Evolutionary conservation across 2,329 filamentous ascomycete species (phyloP).

Genomic region (Taxawa tesnikishii): DNA sequence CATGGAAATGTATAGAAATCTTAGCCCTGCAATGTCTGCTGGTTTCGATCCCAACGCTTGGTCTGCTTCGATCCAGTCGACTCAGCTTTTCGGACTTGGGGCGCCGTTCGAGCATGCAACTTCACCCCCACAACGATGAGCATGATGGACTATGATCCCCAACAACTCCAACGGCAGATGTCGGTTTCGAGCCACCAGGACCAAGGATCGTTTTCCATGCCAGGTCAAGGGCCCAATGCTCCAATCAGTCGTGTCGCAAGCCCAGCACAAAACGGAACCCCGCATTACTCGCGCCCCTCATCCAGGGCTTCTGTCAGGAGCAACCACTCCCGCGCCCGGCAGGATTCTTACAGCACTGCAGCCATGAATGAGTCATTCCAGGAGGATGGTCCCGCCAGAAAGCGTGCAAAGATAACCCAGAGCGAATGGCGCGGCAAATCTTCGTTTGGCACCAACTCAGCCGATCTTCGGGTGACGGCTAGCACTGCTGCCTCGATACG

Average conservation of each 20-base stretch:
- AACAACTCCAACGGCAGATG: no score
- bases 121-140: slow-evolving; percentile 1
- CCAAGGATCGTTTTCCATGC: slow-evolving; percentile 4
- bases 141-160: no score
- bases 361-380: slow-evolving; percentile 9
- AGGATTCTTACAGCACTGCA: slow-evolving; percentile 2
- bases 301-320: slow-evolving; percentile 26
- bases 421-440: slow-evolving; percentile 60
- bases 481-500: slow-evolving; percentile 83
- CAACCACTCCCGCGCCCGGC: slow-evolving; percentile 4
- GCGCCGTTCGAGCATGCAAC: slow-evolving; percentile 4
- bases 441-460: slow-evolving; percentile 54
- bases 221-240: background rate
- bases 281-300: slow-evolving; percentile 18
- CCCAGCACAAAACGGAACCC: slow-evolving; percentile 3
- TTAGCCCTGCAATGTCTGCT: slow-evolving; percentile 44
- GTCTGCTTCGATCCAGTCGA: slow-evolving; percentile 50
- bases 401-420: slow-evolving; percentile 67
- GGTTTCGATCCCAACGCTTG: slow-evolving; percentile 63
- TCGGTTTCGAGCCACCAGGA: no score
- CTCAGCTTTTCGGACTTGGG: slow-evolving; percentile 3
- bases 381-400: slow-evolving; percentile 50
- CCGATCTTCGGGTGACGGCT: slow-evolving; percentile 76
- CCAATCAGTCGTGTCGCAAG: slow-evolving; percentile 6
- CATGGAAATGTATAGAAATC: slow-evolving; percentile 47